phyloP scores from a whole-genome alignment of 805 yeast species.

The Metschnikowia corniflorae region DNA sequence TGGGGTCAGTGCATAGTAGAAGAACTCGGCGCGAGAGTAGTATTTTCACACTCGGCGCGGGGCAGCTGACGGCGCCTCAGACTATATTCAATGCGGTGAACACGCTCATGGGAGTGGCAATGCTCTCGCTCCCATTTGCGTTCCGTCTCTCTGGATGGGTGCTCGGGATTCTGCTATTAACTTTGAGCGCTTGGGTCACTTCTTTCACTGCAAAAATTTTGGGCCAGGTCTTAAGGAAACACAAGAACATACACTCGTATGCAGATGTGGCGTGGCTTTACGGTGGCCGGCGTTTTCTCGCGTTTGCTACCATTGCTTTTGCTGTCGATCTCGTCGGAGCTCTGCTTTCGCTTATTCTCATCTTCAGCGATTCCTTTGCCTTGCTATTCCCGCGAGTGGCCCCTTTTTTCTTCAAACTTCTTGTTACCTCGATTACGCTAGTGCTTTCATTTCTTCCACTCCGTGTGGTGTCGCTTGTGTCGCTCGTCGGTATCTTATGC shows the following conservation, averaged over 20 bases:
- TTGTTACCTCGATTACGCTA: slow-evolving; percentile 38
- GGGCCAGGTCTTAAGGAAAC: slow-evolving; percentile 74
- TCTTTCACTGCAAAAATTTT: slow-evolving; percentile 52
- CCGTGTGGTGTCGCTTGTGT: slow-evolving; percentile 50
- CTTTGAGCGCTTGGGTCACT: slow-evolving; percentile 47
- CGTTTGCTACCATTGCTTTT: slow-evolving; percentile 47
- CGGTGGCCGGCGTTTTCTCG: slow-evolving; percentile 53
- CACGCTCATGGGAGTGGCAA: slow-evolving; percentile 72
- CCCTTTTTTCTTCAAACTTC: slow-evolving; percentile 26
- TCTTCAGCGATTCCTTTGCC: slow-evolving; percentile 59
- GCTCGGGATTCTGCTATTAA: slow-evolving; percentile 42
- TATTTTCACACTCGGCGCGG: slow-evolving; percentile 3
- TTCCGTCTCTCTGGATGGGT: slow-evolving; percentile 67
- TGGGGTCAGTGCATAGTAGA: slow-evolving; percentile 9
- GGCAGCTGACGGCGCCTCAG: slow-evolving; percentile 56
- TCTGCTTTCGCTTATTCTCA: slow-evolving; percentile 50
- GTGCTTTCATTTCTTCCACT: slow-evolving; percentile 53
- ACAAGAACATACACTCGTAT: slow-evolving; percentile 76
- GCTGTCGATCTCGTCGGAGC: slow-evolving; percentile 61
- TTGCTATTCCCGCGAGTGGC: slow-evolving; percentile 20
- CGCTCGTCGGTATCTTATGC: slow-evolving; percentile 54
- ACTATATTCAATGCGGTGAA: slow-evolving; percentile 76
- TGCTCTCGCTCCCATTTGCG: slow-evolving; percentile 70
- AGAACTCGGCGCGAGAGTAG: slow-evolving; percentile 25
- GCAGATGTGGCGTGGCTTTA: slow-evolving; percentile 89